Conservation (phyloP, 768 basidiomycete species). For the Leccinum fibrillosum region DNA sequence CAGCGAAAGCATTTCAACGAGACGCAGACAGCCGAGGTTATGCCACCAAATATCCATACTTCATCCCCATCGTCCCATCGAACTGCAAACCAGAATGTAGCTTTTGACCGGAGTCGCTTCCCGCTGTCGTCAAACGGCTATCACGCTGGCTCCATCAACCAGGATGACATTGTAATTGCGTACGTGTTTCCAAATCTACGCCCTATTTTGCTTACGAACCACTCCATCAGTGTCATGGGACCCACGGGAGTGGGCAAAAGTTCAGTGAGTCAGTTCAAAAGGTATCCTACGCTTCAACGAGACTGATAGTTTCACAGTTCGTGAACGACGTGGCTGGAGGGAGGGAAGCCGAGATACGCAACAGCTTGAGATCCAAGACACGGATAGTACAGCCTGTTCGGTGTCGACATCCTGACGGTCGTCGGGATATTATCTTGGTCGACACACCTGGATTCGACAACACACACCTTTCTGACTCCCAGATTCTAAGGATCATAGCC, state of each 20-base stretch:
- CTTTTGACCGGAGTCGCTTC: too few relatives aligned
- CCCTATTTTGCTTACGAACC: background rate
- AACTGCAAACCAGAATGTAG: too few relatives aligned
- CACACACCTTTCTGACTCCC: too few relatives aligned
- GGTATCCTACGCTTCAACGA: background rate
- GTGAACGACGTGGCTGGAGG: conserved; percentile 7
- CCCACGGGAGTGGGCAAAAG: conserved; percentile 14
- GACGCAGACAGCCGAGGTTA: too few relatives aligned
- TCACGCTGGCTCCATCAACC: background rate
- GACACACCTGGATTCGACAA: too few relatives aligned
- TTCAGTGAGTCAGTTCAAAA: conserved; percentile 7
- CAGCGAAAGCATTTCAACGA: too few relatives aligned
- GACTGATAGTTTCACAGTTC: conserved; percentile 5
- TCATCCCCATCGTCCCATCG: too few relatives aligned
- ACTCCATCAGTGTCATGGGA: conserved; percentile 14
- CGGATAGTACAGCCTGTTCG: conserved; percentile 1
- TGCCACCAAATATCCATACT: too few relatives aligned
- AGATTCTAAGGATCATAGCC: too few relatives aligned
- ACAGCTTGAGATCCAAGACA: conserved; percentile 7
- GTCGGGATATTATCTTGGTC: conserved; percentile 12
- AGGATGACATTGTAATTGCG: conserved; percentile 15
- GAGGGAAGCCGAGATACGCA: background rate
- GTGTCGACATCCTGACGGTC: conserved; percentile 12
- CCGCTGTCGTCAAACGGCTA: too few relatives aligned
- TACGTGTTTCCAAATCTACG: background rate